Conservation (phyloP, 768 basidiomycete species). For the Suillus spraguei region DNA sequence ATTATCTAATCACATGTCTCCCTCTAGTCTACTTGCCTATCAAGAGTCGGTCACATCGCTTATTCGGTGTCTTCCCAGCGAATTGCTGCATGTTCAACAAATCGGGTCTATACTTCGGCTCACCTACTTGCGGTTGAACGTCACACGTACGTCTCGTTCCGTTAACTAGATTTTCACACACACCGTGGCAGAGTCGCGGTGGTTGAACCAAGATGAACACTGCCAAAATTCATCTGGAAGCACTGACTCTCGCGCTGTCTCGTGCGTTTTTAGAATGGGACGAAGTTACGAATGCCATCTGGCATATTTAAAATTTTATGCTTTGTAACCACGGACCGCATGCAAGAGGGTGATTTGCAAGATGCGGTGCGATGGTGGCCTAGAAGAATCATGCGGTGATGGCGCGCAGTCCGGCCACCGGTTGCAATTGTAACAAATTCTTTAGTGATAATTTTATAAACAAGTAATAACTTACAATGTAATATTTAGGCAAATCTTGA, state of each 20-base stretch:
- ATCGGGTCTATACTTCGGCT: constrained; percentile 10
- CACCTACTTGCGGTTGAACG: background rate
- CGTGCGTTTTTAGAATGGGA: too few relatives aligned
- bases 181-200: background rate
- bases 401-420: background rate
- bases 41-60: background rate
- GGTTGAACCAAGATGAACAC: too few relatives aligned
- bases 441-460: too few relatives aligned
- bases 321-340: background rate
- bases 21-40: background rate
- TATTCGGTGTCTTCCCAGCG: background rate
- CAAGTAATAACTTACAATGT: too few relatives aligned
- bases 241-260: too few relatives aligned
- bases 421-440: too few relatives aligned
- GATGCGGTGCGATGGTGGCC: background rate
- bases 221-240: too few relatives aligned
- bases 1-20: too few relatives aligned
- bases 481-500: too few relatives aligned
- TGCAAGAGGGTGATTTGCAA: background rate
- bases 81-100: background rate
- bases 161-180: background rate
- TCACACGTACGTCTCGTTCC: too few relatives aligned
- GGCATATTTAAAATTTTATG: background rate
- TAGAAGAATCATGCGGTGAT: background rate
- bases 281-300: too few relatives aligned